Base-by-base conservation (phyloP, 495 filamentous ascomycete genomes). In the Aspergillus saccharolyticus region DNA sequence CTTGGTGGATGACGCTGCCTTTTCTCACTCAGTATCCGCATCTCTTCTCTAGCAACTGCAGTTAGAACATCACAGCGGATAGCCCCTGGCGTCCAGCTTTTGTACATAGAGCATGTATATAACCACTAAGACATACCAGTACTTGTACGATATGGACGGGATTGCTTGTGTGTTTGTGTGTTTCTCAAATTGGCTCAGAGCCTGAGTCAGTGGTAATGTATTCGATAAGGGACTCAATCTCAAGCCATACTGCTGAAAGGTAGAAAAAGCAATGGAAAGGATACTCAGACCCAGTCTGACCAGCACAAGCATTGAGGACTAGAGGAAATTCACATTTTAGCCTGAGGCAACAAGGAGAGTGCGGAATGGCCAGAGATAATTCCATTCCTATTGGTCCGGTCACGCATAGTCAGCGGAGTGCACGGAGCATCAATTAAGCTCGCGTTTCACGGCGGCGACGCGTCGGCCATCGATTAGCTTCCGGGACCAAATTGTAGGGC, bases 361-460 rank as follows among this genome's bases (percentile, higher is more conserved):
- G 22, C 47, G 22, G 18, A 28, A 28, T 2, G 15, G 18, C n/a
- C 21, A 12, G 33, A 12, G 2, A 39, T 39, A 9, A 12, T 12
- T 39, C 33, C 10, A 12, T 12, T 39, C 33, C 10, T 12, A 50
- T 50, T 50, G 47, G 22, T 50, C 14, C 16, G 18, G 1, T 15
- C 24, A 19, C 8, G 7, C 18, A 18, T 24, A 52, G 43, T 51
- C 50, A 54, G 52, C 20, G 45, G 17, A 10, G 57, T 66, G 74
- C 72, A 74, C 71, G 68, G 66, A 65, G 65, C 73, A 77, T 47
- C 44, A 55, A 64, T 76, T 78, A 74, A 75, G 68, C 69, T 61
- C 65, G 66, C 68, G 71, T 65, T 63, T 66, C 62, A 65, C 69
- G 39, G n/a, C n/a, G 51, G 45, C 58, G 67, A 74, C 73, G 72